Conservation (phyloP, 2,329 filamentous ascomycete genomes). For the Scleromitrula shiraiana region DNA sequence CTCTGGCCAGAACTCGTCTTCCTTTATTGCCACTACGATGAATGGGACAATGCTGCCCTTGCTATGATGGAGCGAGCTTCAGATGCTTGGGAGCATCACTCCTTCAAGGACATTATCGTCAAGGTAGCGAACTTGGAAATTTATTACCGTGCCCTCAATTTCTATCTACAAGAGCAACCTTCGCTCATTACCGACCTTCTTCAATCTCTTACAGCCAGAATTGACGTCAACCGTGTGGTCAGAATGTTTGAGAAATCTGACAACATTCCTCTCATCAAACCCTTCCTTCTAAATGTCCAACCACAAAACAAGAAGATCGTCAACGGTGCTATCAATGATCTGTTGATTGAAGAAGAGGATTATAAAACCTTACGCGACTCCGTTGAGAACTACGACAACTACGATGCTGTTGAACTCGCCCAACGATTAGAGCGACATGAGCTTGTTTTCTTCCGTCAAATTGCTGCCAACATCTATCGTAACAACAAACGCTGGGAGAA, state of each 20-base stretch:
- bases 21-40: slow-evolving; percentile 96
- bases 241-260: slow-evolving; percentile 98
- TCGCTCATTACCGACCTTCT: slow-evolving; percentile 92
- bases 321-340: slow-evolving; percentile 95
- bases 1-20: slow-evolving; percentile 97
- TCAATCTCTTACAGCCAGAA: slow-evolving; percentile 81
- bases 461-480: slow-evolving; percentile 95
- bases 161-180: slow-evolving; percentile 96
- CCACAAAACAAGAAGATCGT: slow-evolving; percentile 96
- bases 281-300: slow-evolving; percentile 95
- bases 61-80: slow-evolving; percentile 97
- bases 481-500: slow-evolving; percentile 99
- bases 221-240: slow-evolving; percentile 98
- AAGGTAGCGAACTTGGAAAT: slow-evolving; percentile 99
- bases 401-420: slow-evolving; percentile 88
- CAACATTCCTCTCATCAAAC: slow-evolving; percentile 96
- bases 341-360: slow-evolving; percentile 97
- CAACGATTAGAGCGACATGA: slow-evolving; percentile 94
- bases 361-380: slow-evolving; percentile 98
- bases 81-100: slow-evolving; percentile 98
- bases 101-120: slow-evolving; percentile 97
- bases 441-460: slow-evolving; percentile 97
- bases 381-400: slow-evolving; percentile 98
- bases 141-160: slow-evolving; percentile 94
- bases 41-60: slow-evolving; percentile 93